Percentiles rank a stretch among this genome's conserved stretches.
Conservation (phyloP, 2,329 filamentous ascomycete species). For the Orbilia oligospora region DNA sequence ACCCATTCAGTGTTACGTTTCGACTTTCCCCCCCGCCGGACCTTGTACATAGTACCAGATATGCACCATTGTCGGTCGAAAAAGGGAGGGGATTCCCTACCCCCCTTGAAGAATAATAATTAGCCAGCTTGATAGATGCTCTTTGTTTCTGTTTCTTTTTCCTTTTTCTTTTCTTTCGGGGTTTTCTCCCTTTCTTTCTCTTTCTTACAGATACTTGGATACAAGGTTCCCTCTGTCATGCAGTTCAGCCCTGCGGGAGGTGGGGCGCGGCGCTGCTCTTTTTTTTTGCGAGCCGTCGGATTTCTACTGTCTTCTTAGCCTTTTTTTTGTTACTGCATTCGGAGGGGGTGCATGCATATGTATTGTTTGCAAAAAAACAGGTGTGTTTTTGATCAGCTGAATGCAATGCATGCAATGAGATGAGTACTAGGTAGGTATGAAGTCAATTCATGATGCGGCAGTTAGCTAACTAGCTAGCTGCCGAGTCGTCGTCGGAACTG, state of each 20-base stretch:
- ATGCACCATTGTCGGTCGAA: neutral
- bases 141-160: neutral
- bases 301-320: too few relatives aligned
- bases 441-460: too few relatives aligned
- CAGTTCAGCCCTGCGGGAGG: slow-evolving; percentile 25
- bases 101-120: slow-evolving; percentile 11
- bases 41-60: too few relatives aligned
- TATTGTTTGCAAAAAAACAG: neutral
- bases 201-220: too few relatives aligned
- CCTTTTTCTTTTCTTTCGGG: neutral
- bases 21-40: too few relatives aligned
- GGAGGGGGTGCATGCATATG: slow-evolving; percentile 1
- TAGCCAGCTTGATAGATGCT: too few relatives aligned
- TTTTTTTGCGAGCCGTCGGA: neutral
- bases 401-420: neutral
- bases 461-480: too few relatives aligned
- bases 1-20: too few relatives aligned
- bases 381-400: neutral
- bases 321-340: neutral
- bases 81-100: neutral
- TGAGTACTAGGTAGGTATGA: too few relatives aligned
- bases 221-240: slow-evolving; percentile 10
- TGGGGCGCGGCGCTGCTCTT: too few relatives aligned
- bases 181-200: too few relatives aligned
- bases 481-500: too few relatives aligned